Conservation (phyloP, 2,329 filamentous ascomycete genomes). For the Pseudogymnoascus sp. region DNA sequence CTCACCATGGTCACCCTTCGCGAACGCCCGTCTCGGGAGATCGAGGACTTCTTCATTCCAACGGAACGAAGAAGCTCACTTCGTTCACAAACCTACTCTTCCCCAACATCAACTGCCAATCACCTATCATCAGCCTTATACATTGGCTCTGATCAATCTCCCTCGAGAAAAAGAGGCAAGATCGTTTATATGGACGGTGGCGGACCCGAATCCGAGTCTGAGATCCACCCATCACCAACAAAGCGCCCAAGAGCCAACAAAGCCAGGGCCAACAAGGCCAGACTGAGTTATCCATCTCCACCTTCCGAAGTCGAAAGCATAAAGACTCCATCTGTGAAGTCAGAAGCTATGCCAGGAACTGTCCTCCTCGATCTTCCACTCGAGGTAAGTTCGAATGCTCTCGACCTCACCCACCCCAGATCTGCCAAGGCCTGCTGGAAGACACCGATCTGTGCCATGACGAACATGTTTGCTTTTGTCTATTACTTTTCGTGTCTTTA, state of each 20-base stretch:
- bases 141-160: neutral
- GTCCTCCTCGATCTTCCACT: neutral
- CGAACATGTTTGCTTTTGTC: neutral
- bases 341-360: neutral
- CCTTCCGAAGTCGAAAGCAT: neutral
- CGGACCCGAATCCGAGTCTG: neutral
- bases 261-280: neutral
- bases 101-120: neutral
- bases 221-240: neutral
- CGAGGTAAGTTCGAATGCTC: neutral
- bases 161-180: neutral
- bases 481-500: neutral
- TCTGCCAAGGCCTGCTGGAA: neutral
- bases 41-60: neutral
- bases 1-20: neutral
- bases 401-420: neutral
- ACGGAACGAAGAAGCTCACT: conserved; percentile 1
- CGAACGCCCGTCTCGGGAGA: neutral
- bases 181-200: neutral
- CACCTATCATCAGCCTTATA: neutral
- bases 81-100: neutral
- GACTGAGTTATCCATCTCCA: neutral
- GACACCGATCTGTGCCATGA: neutral
- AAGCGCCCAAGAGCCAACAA: neutral
- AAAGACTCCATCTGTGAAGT: neutral